These are phyloP conservation scores for Picea glauca DNA, from an alignment of 75 land plant genomes.

Conservation along the genomic window DNA sequence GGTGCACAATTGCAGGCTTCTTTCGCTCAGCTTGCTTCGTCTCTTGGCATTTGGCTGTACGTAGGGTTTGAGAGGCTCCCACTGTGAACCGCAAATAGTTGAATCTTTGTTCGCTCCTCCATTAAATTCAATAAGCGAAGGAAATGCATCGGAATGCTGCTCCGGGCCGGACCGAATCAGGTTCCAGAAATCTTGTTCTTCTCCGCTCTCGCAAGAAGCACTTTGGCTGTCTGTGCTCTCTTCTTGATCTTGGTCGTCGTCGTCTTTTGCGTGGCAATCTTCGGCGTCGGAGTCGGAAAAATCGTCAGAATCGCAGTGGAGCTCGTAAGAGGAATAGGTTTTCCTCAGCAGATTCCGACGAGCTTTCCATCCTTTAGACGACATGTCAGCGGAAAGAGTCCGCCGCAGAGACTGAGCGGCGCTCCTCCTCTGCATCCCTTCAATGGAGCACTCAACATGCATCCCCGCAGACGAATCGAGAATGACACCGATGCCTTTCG, in stretches of 20 bases:
- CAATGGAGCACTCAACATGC: not conserved
- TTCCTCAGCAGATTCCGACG: constrained; percentile 20
- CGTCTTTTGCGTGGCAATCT: not conserved
- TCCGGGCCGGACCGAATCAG: constrained; percentile 19
- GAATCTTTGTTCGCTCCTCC: not conserved
- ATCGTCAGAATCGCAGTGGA: not conserved
- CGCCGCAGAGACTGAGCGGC: constrained; percentile 25
- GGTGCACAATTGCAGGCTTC: constrained; percentile 66
- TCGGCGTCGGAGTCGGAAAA: constrained; percentile 12
- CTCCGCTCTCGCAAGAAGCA: not conserved
- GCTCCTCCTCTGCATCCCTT: not conserved
- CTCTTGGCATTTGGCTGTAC: constrained; percentile 45
- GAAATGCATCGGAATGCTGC: not conserved
- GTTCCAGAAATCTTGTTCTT: constrained; percentile 31
- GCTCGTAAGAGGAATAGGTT: constrained; percentile 19
- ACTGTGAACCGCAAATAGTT: not conserved
- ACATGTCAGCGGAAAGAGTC: constrained; percentile 57
- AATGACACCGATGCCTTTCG: constrained; percentile 7
- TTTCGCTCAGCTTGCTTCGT: constrained; percentile 39
- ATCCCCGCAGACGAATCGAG: not conserved
- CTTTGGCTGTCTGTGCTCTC: not conserved
- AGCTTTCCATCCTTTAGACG: constrained; percentile 28
- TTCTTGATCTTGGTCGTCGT: not conserved
- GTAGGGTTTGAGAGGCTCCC: constrained; percentile 32
- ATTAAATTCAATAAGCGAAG: not conserved